A percentile compares a stretch with the other conserved stretches of the same genome.
These are phyloP conservation scores for Meripilus lineatus DNA, from an alignment of 1,284 basidiomycete species.

Conservation along the genomic window DNA sequence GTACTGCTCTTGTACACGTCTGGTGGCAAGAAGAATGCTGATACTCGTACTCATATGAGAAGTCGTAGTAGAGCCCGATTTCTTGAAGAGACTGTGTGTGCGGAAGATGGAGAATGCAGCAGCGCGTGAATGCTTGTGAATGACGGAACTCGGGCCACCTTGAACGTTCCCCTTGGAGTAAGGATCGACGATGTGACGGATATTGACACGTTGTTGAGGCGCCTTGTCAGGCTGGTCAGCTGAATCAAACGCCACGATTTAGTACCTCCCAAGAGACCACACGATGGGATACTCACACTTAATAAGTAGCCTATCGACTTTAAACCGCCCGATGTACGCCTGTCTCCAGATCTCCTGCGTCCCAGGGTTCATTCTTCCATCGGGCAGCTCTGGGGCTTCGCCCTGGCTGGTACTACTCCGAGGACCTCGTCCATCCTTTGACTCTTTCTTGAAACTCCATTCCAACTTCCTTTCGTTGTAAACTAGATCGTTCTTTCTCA, in stretches of 20 bases:
- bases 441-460: constrained; percentile 65
- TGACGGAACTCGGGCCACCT: constrained; percentile 57
- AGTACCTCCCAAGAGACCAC: constrained; percentile 9
- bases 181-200: constrained; percentile 51
- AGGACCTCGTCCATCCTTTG: constrained; percentile 33
- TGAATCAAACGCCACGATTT: constrained; percentile 13
- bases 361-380: constrained; percentile 46
- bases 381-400: too few species aligned
- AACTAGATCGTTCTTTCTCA: constrained; percentile 43
- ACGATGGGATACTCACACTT: constrained; percentile 35
- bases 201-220: constrained; percentile 60
- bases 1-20: constrained; percentile 68
- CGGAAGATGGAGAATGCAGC: constrained; percentile 73
- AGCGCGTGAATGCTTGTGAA: constrained; percentile 76
- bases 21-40: constrained; percentile 63
- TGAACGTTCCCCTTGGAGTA: constrained; percentile 34
- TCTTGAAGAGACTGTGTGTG: constrained; percentile 45
- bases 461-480: constrained; percentile 41
- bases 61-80: constrained; percentile 14
- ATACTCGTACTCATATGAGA: constrained; percentile 37
- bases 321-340: constrained; percentile 60
- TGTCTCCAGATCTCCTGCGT: constrained; percentile 66
- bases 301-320: constrained; percentile 46
- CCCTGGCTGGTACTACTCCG: too few species aligned
- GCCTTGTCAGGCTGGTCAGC: constrained; percentile 50